Evolutionary conservation across 495 filamentous ascomycete genomes (phyloP), one percentile per base, ranked within the genome.

Genomic region (Lichina pygmaea): DNA sequence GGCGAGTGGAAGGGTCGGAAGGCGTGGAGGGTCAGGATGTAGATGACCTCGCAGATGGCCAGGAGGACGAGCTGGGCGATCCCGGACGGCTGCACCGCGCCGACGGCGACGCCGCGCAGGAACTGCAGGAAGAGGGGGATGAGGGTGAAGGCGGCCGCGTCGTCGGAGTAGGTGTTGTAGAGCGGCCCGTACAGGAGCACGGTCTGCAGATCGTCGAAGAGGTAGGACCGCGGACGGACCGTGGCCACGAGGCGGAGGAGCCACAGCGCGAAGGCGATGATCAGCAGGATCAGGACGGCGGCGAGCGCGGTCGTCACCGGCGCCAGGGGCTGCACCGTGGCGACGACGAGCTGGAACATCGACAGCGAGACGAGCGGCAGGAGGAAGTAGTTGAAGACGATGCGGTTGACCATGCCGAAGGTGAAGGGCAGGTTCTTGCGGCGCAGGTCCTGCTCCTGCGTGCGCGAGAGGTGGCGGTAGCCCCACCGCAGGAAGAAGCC

Each of bases 161-260:
- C 86, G 33, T 86, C 85, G 13, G 70, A 75, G 55, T 86, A 93
- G 2, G 91, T 97, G 59, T 97, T 97, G 63, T 95, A 97, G n/a
- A 97, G 66, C 4, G 89, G 82, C 6, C 89, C 89, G 54, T 93
- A 95, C 2, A 83, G 65, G 10, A 97, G 67, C 8, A 94, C 77
- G 0, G 82, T 93, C 8, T 81, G 71, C 42, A 95, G 68, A 58
- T 94, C 83, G 56, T 97, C 89, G 55, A 92, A 97, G 16, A 97
- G 68, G 50, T 77, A 76, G 11, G 82, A 74, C 40, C 79, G 75
- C 0, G 89, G 89, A 48, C 81, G 73, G 4, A 83, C 85, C 17
- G 66, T 73, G 32, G 73, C 71, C 53, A 94, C 85, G 34, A 86
- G 62, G 53, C 74, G 74, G 36, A 86, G 67, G 0, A 86, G 68